A percentile compares a stretch with the other conserved stretches of the same genome.
Evolutionary conservation across 148 eudicot genomes (phyloP).

Genomic region (Tetragonia tetragonoides): DNA sequence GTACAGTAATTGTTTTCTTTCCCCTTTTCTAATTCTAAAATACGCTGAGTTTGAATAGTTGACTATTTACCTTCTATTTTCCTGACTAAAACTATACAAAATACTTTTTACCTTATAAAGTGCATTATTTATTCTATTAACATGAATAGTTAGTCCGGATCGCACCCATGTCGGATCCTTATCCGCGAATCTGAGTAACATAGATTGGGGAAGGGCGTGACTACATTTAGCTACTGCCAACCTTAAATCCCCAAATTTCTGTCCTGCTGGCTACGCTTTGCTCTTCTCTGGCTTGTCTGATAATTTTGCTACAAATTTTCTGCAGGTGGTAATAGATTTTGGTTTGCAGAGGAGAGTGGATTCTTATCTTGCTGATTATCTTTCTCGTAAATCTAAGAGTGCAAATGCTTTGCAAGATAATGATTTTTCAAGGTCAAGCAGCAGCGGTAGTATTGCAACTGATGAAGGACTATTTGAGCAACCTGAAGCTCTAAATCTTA

Average conservation of each 20-base stretch:
- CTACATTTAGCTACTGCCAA: not conserved
- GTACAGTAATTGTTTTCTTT: too few relatives aligned
- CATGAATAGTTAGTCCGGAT: too few relatives aligned
- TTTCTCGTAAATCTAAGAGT: constrained; percentile 55
- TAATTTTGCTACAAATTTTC: constrained; percentile 19
- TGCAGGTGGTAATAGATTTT: constrained; percentile 64
- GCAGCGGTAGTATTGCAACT: constrained; percentile 66
- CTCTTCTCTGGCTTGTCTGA: constrained; percentile 9
- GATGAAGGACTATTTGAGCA: constrained; percentile 94
- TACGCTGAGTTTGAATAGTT: too few relatives aligned
- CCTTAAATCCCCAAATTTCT: not conserved
- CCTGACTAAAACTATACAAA: too few relatives aligned
- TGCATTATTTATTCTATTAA: too few relatives aligned
- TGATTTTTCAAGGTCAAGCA: constrained; percentile 69
- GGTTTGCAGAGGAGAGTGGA: constrained; percentile 73
- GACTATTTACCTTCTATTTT: too few relatives aligned
- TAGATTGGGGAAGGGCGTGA: not conserved
- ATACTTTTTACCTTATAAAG: too few relatives aligned
- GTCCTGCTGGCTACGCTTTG: not conserved
- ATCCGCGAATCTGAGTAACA: too few relatives aligned
- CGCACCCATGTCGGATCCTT: too few relatives aligned
- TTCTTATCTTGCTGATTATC: constrained; percentile 53
- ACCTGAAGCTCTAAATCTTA: constrained; percentile 62
- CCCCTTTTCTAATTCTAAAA: too few relatives aligned
- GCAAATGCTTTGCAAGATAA: constrained; percentile 35